Conservation (phyloP, 2,329 filamentous ascomycete species). For the Lojkania enalia region DNA sequence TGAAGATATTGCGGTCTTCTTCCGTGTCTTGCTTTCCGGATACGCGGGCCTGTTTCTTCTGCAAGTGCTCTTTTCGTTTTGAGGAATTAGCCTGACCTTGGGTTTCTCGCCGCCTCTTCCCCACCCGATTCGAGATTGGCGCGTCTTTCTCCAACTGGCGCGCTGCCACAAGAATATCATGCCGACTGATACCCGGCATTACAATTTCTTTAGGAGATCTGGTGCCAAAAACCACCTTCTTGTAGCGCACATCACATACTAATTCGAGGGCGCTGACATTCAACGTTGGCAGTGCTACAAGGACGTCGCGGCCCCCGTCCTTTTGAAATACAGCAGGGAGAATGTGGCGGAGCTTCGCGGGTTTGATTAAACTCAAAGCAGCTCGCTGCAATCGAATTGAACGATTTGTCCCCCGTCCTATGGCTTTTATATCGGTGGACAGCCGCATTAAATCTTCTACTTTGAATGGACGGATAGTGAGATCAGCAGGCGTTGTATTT, state of each 20-base stretch:
- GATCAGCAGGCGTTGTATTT: conserved; percentile 29
- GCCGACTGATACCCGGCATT: too few species aligned
- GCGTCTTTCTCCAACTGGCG: too few species aligned
- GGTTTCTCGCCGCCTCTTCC: too few species aligned
- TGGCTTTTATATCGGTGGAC: background rate
- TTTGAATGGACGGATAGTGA: conserved; percentile 46
- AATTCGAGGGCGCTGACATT: conserved; percentile 13
- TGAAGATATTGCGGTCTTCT: too few species aligned
- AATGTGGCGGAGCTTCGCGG: conserved; percentile 22
- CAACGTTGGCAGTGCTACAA: conserved; percentile 29
- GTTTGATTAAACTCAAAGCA: conserved; percentile 23
- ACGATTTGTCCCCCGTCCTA: conserved; percentile 3
- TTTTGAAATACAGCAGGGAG: conserved; percentile 30
- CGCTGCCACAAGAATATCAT: too few species aligned
- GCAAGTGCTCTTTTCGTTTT: conserved; percentile 12
- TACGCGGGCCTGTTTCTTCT: too few species aligned
- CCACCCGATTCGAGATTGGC: too few species aligned
- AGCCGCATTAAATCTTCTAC: conserved; percentile 16
- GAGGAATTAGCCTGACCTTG: conserved; percentile 11
- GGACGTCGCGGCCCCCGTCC: conserved; percentile 17
- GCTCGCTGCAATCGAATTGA: conserved; percentile 12
- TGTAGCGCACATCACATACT: too few species aligned
- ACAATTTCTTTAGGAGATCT: too few species aligned
- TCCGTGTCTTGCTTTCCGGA: too few species aligned
- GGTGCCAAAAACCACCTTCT: too few species aligned